These are phyloP conservation scores for Brassica napus DNA, from an alignment of 345 rosid species.

Conservation along the genomic window Da-Ae NC_063438.1:13956001-13956500, in stretches of 20 bases:
- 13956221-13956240: slow-evolving; percentile 88
- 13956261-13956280: slow-evolving; percentile 80
- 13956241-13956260: slow-evolving; percentile 93
- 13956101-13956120: not conserved
- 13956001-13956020: slow-evolving; percentile 73
- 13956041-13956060: slow-evolving; percentile 60
- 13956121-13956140: not conserved
- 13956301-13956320: slow-evolving; percentile 96
- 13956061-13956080: slow-evolving; percentile 68
- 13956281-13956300: slow-evolving; percentile 98
- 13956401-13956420: slow-evolving; percentile 4
- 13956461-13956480: slow-evolving; percentile 67
- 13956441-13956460: slow-evolving; percentile 84
- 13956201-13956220: slow-evolving; percentile 80
- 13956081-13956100: slow-evolving; percentile 67
- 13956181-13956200: slow-evolving; percentile 63
- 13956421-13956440: slow-evolving; percentile 56
- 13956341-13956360: slow-evolving; percentile 94
- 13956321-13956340: slow-evolving; percentile 93
- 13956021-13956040: slow-evolving; percentile 65
- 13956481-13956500: slow-evolving; percentile 75
- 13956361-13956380: slow-evolving; percentile 9
- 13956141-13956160: not conserved
- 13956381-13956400: not conserved
- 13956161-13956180: not conserved